Evolutionary conservation across 768 basidiomycete species (phyloP).

Genomic region (Vararia minispora): DNA sequence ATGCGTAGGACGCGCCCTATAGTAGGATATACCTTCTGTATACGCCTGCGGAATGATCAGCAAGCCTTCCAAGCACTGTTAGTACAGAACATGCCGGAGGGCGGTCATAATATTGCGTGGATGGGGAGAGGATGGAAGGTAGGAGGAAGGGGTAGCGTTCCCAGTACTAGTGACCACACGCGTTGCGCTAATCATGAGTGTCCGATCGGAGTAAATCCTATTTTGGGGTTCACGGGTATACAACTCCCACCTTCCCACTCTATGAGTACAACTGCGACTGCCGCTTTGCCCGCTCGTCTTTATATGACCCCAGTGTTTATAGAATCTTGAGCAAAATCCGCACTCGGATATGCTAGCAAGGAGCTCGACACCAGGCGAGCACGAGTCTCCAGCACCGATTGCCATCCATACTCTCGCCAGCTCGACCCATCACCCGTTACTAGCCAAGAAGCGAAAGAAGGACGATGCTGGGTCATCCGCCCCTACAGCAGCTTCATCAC

Average conservation of each 20-base stretch:
- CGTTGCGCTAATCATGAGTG: too few species aligned
- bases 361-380: slow-evolving; percentile 4
- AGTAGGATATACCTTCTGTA: slow-evolving; percentile 49
- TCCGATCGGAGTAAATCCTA: too few species aligned
- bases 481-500: slow-evolving; percentile 22
- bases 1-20: slow-evolving; percentile 1
- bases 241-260: not conserved
- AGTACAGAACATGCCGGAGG: slow-evolving; percentile 20
- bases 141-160: slow-evolving; percentile 3
- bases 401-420: slow-evolving; percentile 5
- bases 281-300: not conserved
- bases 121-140: not conserved
- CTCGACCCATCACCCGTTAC: slow-evolving; percentile 1
- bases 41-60: slow-evolving; percentile 40
- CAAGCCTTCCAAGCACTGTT: not conserved
- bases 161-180: too few species aligned
- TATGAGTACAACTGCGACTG: not conserved
- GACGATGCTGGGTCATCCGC: slow-evolving; percentile 11
- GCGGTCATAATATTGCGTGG: slow-evolving; percentile 24
- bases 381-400: slow-evolving; percentile 20
- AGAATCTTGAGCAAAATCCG: slow-evolving; percentile 3
- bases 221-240: slow-evolving; percentile 12
- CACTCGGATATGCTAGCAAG: slow-evolving; percentile 6
- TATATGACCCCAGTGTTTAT: slow-evolving; percentile 13
- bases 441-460: slow-evolving; percentile 12